Conservation (phyloP, 139 green algal species). For the Nannochloris sp. region DNA sequence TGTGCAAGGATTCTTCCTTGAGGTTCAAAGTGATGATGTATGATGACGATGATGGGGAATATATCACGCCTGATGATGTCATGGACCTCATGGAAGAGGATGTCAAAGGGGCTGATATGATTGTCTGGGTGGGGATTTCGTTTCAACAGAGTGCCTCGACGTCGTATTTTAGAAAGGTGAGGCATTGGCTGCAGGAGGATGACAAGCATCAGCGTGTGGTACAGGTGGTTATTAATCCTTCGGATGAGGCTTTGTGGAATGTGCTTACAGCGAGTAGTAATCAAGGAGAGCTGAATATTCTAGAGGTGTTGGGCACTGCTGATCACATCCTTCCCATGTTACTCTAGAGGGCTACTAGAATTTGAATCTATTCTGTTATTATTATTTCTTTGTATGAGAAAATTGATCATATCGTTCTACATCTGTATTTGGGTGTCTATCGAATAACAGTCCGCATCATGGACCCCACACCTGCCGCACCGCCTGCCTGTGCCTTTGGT, state of each 20-base stretch:
- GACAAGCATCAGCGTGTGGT: constrained; percentile 4
- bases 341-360: not conserved
- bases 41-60: constrained; percentile 66
- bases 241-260: constrained; percentile 75
- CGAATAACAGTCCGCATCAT: constrained; percentile 60
- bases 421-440: constrained; percentile 4
- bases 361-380: not conserved
- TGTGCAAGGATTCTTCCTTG: not conserved
- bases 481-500: constrained; percentile 31
- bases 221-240: constrained; percentile 76
- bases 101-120: constrained; percentile 55
- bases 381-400: not conserved
- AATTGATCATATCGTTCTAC: constrained; percentile 1
- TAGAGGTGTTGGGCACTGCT: constrained; percentile 50
- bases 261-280: constrained; percentile 60
- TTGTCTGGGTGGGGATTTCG: constrained; percentile 86
- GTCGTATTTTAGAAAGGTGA: constrained; percentile 74
- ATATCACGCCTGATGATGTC: constrained; percentile 76
- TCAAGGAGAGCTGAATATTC: constrained; percentile 34
- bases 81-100: constrained; percentile 80
- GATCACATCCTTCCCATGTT: constrained; percentile 52
- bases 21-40: constrained; percentile 81
- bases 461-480: constrained; percentile 31
- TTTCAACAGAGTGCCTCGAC: constrained; percentile 82
- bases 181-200: constrained; percentile 33